Base-by-base conservation (phyloP, 2,329 filamentous ascomycete genomes). In the Colletotrichum phormii region DNA sequence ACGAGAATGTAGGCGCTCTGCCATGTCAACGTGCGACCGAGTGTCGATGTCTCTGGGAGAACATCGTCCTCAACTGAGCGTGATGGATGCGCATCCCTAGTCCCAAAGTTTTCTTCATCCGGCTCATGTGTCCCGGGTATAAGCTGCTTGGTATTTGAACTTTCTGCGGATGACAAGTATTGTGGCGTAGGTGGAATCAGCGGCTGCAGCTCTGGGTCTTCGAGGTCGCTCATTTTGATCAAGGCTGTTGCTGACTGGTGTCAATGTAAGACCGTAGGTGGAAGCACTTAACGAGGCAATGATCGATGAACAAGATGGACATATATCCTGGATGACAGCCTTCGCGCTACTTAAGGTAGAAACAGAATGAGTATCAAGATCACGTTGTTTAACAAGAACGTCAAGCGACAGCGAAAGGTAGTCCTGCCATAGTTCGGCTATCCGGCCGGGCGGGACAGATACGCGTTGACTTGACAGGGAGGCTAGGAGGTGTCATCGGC, bases 1-100 rank as follows among this genome's bases (percentile, higher is more conserved):
- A 92, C 89, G 24, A 93, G 84, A 67, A 93, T 90, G 78, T 91
- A 93, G 1, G 90, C 89, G 76, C 88, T 91, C 31, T 85, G 84
- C 90, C 91, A 92, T 69, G 83, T 88, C 62, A 93, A 86, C 18
- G 85, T 91, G 24, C 91, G 86, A 1, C 90, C 90, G 26, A 87
- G 81, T 0, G 86, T 84, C 0, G 89, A 88, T 1, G 89, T 89
- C 76, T 92, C 90, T 2, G 87, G 90, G 0, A 91, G 78, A 5
- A 90, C 87, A 73, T 89, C 86, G 75, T 91, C 87, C 77, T 92
- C 89, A 71, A 91, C 51, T 0, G 79, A 72, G 9, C 80, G 75
- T 0, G 71, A 70, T 2, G 72, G 75, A 7, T 59, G 29, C 3
- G 29, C 3, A 24, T 42, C 15, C 6, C 15, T 55, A 4, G 49